A percentile compares a stretch with the other conserved stretches of the same genome.
phyloP scores from a whole-genome alignment of 2,329 filamentous ascomycete genomes.

The Ascochyta pisi region DNA sequence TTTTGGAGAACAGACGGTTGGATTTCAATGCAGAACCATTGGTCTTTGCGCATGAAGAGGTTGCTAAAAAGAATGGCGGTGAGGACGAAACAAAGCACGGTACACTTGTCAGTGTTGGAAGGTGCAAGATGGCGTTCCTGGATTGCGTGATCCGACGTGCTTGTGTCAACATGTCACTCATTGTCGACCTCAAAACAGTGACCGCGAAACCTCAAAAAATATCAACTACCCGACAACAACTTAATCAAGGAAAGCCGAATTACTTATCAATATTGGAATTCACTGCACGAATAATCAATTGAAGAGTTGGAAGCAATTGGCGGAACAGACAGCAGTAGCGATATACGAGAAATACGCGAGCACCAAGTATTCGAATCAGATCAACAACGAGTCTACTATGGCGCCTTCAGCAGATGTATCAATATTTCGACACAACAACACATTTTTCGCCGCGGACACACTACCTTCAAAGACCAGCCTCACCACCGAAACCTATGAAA shows the following conservation, averaged over 20 bases:
- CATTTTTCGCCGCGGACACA: background rate
- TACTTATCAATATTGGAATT: background rate
- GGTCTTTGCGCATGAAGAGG: background rate
- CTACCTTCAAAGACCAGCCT: background rate
- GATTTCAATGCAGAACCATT: background rate
- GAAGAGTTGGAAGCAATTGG: background rate
- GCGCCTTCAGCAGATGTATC: background rate
- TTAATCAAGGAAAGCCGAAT: too few species aligned
- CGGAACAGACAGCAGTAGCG: background rate
- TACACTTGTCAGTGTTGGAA: conserved; percentile 14
- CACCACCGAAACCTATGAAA: background rate
- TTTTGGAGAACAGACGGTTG: background rate
- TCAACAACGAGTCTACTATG: background rate
- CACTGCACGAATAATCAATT: background rate
- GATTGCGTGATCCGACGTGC: conserved; percentile 46
- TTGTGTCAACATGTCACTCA: conserved; percentile 34
- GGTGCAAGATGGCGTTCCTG: conserved; percentile 28
- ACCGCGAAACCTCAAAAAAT: background rate
- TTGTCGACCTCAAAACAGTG: conserved; percentile 13
- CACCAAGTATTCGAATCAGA: background rate
- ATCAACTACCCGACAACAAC: too few species aligned
- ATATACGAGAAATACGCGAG: background rate
- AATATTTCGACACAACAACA: background rate
- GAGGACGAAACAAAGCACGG: background rate
- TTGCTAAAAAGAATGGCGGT: background rate